Evolutionary conservation across 352 stramenopile genomes (phyloP), one percentile per base, ranked within the genome.

Genomic region (Blastocystis sp.): DNA sequence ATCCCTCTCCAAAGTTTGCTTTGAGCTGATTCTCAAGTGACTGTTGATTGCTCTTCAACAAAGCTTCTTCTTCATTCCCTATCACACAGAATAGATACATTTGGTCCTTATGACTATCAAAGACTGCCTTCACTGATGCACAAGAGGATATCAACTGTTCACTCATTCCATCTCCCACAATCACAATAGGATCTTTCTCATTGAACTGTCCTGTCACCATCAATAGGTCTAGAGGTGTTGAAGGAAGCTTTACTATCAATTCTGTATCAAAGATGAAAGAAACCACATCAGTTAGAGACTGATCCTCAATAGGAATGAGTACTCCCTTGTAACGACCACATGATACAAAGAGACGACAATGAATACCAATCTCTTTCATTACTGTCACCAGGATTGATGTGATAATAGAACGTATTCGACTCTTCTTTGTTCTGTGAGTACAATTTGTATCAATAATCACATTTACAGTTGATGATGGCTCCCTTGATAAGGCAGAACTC

Each of bases 91-190:
- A 39, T 1, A 80, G 27, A 24, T 59, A 80, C 21, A 80, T 12
- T 37, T 77, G 12, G 54, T 7, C 9, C 21, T 80, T 71, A 19
- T 59, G 21, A 19, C 32, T 37, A 78, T 19, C 65, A 24, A 80
- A 71, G n/a, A 11, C 29, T 12, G 14, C 39, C 21, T 6, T 35
- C 46, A 80, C 54, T 59, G 19, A 67, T 19, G 24, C n/a, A 19
- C 21, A 16, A 5, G 5, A 12, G 54, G 69, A 80, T 37, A 80
- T 69, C 5, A 80, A n/a, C 29, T 80, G 69, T 29, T 80, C 69
- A 1, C 69, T 80, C n/a, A 77, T 61, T 61, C 65, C 37, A 63
- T 77, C 65, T 7, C 65, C 19, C n/a, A 77, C 57, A 24, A 80
- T 69, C 54, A 80, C 54, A n/a, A 59, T 7, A 19, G 43, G 6